Evolutionary conservation across 345 rosid species (phyloP).

Genomic region (Eucalyptus marginata): DNA sequence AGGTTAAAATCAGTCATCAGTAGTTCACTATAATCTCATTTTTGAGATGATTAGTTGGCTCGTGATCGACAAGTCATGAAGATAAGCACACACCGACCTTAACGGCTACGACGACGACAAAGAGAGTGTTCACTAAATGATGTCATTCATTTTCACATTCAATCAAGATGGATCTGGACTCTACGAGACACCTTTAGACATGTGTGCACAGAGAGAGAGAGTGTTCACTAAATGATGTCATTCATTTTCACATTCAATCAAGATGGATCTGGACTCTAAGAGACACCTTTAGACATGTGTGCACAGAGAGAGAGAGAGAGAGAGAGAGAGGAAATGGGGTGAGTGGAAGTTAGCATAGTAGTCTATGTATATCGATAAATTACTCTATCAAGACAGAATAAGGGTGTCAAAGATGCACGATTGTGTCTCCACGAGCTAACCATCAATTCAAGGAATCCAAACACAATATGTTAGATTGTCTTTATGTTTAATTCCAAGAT

Average conservation of each 20-base stretch:
- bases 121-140: neutral
- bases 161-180: neutral
- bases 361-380: neutral
- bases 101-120: neutral
- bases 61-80: neutral
- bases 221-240: neutral
- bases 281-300: neutral
- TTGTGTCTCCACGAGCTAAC: neutral
- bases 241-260: neutral
- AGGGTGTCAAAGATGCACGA: neutral
- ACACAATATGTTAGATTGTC: neutral
- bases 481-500: neutral
- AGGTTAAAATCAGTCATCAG: neutral
- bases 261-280: neutral
- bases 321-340: neutral
- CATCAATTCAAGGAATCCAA: neutral
- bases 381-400: neutral
- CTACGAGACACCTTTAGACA: neutral
- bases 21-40: neutral
- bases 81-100: neutral
- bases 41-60: neutral
- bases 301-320: neutral
- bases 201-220: neutral
- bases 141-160: neutral
- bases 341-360: neutral